Evolutionary conservation across 2,329 filamentous ascomycete species (phyloP).

Genomic region (Aspergillus sojae): DNA sequence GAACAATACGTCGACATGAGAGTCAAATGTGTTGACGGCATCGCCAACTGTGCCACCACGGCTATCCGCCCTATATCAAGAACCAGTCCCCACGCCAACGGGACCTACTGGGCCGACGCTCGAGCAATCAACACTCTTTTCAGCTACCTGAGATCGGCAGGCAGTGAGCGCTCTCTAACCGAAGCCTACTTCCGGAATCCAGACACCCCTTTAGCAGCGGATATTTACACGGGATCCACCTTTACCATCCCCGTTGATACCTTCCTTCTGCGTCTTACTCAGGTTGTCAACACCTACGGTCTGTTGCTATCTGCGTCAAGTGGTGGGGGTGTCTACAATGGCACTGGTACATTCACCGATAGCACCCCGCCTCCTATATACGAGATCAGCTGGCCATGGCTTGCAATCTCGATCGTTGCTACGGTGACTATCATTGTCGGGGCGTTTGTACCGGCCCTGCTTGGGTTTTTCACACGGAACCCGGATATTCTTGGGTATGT

Average conservation of each 20-base stretch:
- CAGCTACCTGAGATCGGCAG: accelerated
- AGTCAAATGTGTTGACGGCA: no score
- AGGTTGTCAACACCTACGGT: constrained; percentile 5
- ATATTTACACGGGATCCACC: not conserved
- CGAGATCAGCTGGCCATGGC: not conserved
- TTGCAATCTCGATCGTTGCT: not conserved
- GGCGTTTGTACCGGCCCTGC: not conserved
- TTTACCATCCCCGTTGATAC: not conserved
- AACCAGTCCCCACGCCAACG: no score
- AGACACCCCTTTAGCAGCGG: not conserved
- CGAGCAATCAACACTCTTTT: no score
- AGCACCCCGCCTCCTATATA: not conserved
- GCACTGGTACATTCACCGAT: not conserved
- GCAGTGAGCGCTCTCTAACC: not conserved
- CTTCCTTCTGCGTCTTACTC: not conserved
- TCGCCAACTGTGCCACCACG: no score
- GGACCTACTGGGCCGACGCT: no score
- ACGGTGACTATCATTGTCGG: not conserved
- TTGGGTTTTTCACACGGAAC: not conserved
- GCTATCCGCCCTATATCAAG: no score
- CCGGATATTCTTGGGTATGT: constrained; percentile 12
- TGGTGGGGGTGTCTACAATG: not conserved
- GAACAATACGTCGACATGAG: no score
- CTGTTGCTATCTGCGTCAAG: not conserved
- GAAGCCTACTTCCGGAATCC: constrained; percentile 4